These are phyloP conservation scores for Colletotrichum theobromicola DNA, from an alignment of 2,329 filamentous ascomycete genomes.

Conservation along the genomic window DNA sequence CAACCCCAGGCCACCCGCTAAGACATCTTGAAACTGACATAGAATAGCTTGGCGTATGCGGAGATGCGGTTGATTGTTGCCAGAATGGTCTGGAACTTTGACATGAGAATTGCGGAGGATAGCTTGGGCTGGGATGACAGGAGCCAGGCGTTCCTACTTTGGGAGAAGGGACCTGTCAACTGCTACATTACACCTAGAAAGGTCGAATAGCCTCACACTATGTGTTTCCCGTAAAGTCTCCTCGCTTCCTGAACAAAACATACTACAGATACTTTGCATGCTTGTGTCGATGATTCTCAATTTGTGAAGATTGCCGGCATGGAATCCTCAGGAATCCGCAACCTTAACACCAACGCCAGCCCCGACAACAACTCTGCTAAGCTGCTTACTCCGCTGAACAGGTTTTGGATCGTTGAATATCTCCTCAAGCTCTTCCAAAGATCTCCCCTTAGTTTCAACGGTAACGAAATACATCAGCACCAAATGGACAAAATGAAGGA, in stretches of 20 bases:
- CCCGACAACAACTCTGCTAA: slow-evolving; percentile 11
- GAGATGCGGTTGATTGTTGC: slow-evolving; percentile 55
- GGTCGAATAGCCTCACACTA: background rate
- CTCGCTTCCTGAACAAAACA: background rate
- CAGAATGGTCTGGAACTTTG: slow-evolving; percentile 50
- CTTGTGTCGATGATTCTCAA: background rate
- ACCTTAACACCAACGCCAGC: slow-evolving; percentile 18
- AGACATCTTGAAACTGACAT: background rate
- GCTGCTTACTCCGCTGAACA: slow-evolving; percentile 14
- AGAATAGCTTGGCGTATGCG: slow-evolving; percentile 43
- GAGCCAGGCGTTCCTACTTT: slow-evolving; percentile 42
- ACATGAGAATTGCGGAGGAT: slow-evolving; percentile 41
- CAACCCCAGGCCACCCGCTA: slow-evolving; percentile 28
- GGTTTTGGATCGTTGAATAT: slow-evolving; percentile 53
- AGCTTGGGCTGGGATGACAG: slow-evolving; percentile 39
- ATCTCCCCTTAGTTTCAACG: slow-evolving; percentile 57
- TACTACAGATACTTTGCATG: background rate
- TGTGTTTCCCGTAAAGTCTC: background rate
- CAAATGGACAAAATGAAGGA: slow-evolving; percentile 40
- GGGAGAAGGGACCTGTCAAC: slow-evolving; percentile 33
- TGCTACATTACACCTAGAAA: background rate
- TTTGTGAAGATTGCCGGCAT: no score
- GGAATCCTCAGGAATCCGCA: background rate
- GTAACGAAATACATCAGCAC: slow-evolving; percentile 23
- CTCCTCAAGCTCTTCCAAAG: slow-evolving; percentile 60